Conservation (phyloP, 2,329 filamentous ascomycete genomes). For the Pseudocercospora ulei region DNA sequence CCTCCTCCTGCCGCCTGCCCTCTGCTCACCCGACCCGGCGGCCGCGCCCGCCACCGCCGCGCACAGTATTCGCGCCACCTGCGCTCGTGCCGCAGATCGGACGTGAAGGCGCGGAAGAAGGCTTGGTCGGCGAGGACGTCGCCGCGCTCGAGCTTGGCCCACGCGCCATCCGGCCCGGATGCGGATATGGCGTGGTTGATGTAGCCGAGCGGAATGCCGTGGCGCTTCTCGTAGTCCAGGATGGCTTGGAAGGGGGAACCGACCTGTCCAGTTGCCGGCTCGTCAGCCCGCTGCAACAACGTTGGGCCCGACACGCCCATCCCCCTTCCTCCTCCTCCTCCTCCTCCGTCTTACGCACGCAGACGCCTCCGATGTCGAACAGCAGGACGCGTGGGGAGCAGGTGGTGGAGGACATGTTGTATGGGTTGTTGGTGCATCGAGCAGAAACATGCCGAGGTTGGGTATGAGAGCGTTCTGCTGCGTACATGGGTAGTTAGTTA, state of each 20-base stretch:
- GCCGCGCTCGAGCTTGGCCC: slow-evolving; percentile 81
- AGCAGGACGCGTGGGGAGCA: slow-evolving; percentile 60
- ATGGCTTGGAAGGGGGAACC: slow-evolving; percentile 88
- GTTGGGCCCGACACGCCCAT: too few relatives aligned
- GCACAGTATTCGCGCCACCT: slow-evolving; percentile 58
- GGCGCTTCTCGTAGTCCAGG: slow-evolving; percentile 70
- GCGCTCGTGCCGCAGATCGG: slow-evolving; percentile 56
- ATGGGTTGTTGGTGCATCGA: slow-evolving; percentile 18
- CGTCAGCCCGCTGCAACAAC: too few relatives aligned
- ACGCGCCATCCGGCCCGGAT: slow-evolving; percentile 66
- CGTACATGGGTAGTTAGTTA: too few relatives aligned
- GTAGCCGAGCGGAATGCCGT: slow-evolving; percentile 75
- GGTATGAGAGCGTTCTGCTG: too few relatives aligned
- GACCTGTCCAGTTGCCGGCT: slow-evolving; percentile 58
- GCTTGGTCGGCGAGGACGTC: slow-evolving; percentile 61
- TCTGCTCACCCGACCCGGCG: too few relatives aligned
- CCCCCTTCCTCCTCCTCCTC: too few relatives aligned
- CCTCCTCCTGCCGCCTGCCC: too few relatives aligned
- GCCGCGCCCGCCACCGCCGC: too few relatives aligned
- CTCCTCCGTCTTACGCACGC: slow-evolving; percentile 67
- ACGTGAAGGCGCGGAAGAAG: slow-evolving; percentile 68
- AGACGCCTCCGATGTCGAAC: slow-evolving; percentile 95
- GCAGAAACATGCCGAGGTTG: too few relatives aligned
- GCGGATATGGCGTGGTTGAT: slow-evolving; percentile 81
- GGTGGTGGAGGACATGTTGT: slow-evolving; percentile 22